A percentile compares a stretch with the other conserved stretches of the same genome.
phyloP scores from a whole-genome alignment of 306 rosid genomes.

The Luffa aegyptiaca region DNA sequence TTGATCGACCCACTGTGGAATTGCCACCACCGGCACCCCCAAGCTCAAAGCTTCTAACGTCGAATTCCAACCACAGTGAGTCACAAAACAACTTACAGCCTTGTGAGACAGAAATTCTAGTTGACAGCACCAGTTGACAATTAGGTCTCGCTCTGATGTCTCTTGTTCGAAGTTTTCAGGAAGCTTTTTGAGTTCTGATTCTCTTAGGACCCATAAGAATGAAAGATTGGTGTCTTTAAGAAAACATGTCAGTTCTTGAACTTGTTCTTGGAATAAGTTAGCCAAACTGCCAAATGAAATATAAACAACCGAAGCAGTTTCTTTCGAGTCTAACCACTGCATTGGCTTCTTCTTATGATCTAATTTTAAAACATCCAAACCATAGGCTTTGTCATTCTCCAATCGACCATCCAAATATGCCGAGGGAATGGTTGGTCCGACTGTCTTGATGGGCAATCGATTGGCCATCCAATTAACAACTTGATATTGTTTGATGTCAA shows the following conservation, averaged over 20 bases:
- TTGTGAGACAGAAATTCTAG: background rate
- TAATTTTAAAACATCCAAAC: background rate
- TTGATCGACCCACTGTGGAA: conserved; percentile 8
- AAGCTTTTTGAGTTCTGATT: conserved; percentile 9
- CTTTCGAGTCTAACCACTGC: conserved; percentile 16
- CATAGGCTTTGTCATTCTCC: background rate
- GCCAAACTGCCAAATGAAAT: conserved; percentile 24
- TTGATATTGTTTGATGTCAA: background rate
- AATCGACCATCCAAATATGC: conserved; percentile 10
- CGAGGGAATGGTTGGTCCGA: conserved; percentile 25
- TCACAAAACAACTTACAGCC: conserved; percentile 2
- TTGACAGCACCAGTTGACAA: conserved; percentile 13
- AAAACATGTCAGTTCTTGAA: conserved; percentile 11
- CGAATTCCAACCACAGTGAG: conserved; percentile 15
- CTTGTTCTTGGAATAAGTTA: background rate
- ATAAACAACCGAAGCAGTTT: conserved; percentile 4
- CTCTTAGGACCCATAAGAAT: conserved; percentile 20
- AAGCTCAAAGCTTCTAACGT: background rate
- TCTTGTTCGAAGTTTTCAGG: conserved; percentile 12
- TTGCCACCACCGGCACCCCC: conserved; percentile 7
- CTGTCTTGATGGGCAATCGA: conserved; percentile 10
- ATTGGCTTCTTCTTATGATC: background rate
- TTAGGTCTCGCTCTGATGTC: conserved; percentile 1
- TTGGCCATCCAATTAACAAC: conserved; percentile 8
- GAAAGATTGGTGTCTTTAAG: background rate